A percentile compares a stretch with the other conserved stretches of the same genome.
Conservation (phyloP, 441 rosid species). For the Biscutella auriculata region DNA sequence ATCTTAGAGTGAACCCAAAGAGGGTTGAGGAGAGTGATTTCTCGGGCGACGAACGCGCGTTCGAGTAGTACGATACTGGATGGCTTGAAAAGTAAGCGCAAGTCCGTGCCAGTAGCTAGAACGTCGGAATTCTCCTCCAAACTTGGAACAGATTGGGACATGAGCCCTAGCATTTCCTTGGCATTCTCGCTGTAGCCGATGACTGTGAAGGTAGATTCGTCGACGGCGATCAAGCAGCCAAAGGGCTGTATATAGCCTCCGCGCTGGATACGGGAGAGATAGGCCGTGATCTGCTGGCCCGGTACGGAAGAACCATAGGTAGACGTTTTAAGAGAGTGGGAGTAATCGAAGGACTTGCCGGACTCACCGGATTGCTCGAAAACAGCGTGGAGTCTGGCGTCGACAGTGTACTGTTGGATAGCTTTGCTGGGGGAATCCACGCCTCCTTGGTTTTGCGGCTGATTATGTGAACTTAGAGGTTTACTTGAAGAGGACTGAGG, state of each 20-base stretch:
- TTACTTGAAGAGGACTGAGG: no score
- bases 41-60: slow-evolving; percentile 75
- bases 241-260: slow-evolving; percentile 85
- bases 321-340: slow-evolving; percentile 57
- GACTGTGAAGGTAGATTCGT: slow-evolving; percentile 51
- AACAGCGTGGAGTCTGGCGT: slow-evolving; percentile 86
- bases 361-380: slow-evolving; percentile 85
- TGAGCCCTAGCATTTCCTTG: slow-evolving; percentile 65
- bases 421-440: slow-evolving; percentile 65
- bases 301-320: slow-evolving; percentile 45
- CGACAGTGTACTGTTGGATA: slow-evolving; percentile 90
- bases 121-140: slow-evolving; percentile 58
- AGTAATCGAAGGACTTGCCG: slow-evolving; percentile 82
- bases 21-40: slow-evolving; percentile 71
- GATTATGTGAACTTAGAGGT: no score
- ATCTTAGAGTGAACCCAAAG: slow-evolving; percentile 74
- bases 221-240: slow-evolving; percentile 79
- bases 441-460: background rate
- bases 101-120: slow-evolving; percentile 57
- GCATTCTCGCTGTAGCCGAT: slow-evolving; percentile 79
- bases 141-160: slow-evolving; percentile 70
- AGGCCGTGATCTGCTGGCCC: slow-evolving; percentile 70
- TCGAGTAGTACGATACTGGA: slow-evolving; percentile 54
- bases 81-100: slow-evolving; percentile 50
- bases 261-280: slow-evolving; percentile 72